Percentiles rank a stretch among this genome's conserved stretches.
phyloP scores from a whole-genome alignment of 345 rosid genomes.

The Rhodamnia rubescens region DNA sequence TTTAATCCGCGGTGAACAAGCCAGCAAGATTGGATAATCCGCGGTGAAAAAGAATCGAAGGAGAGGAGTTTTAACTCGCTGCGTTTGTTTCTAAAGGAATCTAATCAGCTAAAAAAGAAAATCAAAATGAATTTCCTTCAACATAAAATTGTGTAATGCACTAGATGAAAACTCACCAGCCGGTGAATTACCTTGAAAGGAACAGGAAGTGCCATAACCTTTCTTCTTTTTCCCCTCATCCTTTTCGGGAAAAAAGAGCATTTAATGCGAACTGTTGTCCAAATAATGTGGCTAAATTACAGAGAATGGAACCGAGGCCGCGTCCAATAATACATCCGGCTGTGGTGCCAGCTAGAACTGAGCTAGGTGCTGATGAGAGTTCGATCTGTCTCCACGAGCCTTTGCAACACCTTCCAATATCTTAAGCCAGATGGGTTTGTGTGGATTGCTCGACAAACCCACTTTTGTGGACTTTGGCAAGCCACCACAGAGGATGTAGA shows the following conservation, averaged over 20 bases:
- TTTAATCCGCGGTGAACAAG: too few relatives aligned
- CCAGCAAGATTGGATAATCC: too few relatives aligned
- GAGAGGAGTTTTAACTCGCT: background rate
- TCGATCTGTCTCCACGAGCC: slow-evolving; percentile 23
- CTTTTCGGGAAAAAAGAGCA: fast-evolving
- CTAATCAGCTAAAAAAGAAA: background rate
- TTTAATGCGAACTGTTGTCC: background rate
- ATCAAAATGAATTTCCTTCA: background rate
- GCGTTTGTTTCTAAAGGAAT: background rate
- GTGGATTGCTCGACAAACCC: slow-evolving; percentile 87
- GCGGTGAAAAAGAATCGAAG: too few relatives aligned
- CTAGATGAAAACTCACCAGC: background rate
- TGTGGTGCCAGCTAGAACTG: background rate
- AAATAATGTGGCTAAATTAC: background rate
- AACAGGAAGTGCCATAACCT: background rate
- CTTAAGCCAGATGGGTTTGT: slow-evolving; percentile 62
- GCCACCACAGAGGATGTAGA: slow-evolving; percentile 28
- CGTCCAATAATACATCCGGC: background rate
- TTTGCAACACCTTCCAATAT: slow-evolving; percentile 69
- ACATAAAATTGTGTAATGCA: background rate
- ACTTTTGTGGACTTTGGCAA: slow-evolving; percentile 59
- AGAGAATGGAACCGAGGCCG: background rate
- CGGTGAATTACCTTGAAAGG: background rate
- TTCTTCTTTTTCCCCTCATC: background rate
- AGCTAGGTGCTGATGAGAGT: background rate